Percentiles rank a stretch among this genome's conserved stretches.
Conservation (phyloP, 495 filamentous ascomycete species). For the Hypoxylon subgilvum region DNA sequence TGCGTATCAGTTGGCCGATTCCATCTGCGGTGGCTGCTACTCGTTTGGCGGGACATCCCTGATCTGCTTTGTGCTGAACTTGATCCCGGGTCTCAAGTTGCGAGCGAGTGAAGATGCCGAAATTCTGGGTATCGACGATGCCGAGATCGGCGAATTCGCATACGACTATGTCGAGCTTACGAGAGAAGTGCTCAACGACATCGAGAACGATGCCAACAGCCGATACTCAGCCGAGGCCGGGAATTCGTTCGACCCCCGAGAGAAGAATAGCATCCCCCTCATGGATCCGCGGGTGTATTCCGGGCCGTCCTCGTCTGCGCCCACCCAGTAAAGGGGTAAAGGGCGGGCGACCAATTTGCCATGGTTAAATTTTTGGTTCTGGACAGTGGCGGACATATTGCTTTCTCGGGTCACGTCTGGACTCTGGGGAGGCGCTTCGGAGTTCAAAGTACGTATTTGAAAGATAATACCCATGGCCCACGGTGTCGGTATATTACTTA, state of each 20-base stretch:
- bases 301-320: slow-evolving; percentile 26
- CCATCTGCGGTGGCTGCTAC: slow-evolving; percentile 79
- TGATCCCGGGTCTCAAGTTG: slow-evolving; percentile 82
- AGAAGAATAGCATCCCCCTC: slow-evolving; percentile 48
- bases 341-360: no score
- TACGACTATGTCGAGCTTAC: slow-evolving; percentile 97
- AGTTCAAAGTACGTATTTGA: slow-evolving; percentile 16
- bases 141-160: slow-evolving; percentile 96
- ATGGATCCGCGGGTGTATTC: slow-evolving; percentile 38
- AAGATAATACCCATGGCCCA: slow-evolving; percentile 21
- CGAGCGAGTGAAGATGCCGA: slow-evolving; percentile 85
- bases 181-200: slow-evolving; percentile 76
- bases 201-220: slow-evolving; percentile 52
- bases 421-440: slow-evolving; percentile 17
- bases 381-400: slow-evolving; percentile 8
- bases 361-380: no score
- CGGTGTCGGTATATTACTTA: slow-evolving; percentile 6
- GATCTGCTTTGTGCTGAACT: slow-evolving; percentile 86
- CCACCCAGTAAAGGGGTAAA: slow-evolving; percentile 2
- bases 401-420: slow-evolving; percentile 10
- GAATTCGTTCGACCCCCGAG: slow-evolving; percentile 37
- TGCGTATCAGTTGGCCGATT: slow-evolving; percentile 87
- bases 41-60: slow-evolving; percentile 85
- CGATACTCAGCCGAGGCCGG: slow-evolving; percentile 43
- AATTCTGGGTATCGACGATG: slow-evolving; percentile 90